phyloP scores from a whole-genome alignment of 2,329 filamentous ascomycete genomes.

The Colletotrichum lupini region DNA sequence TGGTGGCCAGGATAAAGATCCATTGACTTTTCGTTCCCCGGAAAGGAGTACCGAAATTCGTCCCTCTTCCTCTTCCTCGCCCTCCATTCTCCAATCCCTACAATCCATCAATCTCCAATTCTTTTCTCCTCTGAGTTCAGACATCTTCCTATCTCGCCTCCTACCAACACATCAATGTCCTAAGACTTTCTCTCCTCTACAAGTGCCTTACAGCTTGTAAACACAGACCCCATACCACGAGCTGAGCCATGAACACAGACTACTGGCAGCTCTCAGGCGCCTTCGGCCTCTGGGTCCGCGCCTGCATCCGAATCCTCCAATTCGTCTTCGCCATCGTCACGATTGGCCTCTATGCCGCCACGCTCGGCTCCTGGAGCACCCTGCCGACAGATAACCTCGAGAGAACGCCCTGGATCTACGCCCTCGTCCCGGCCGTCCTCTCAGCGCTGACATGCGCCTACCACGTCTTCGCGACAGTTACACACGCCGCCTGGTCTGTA shows the following conservation, averaged over 20 bases:
- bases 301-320: constrained; percentile 25
- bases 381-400: neutral
- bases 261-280: constrained; percentile 28
- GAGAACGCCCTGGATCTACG: constrained; percentile 22
- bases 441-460: constrained; percentile 22
- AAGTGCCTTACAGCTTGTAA: too few relatives aligned
- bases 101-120: neutral
- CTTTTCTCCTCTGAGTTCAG: neutral
- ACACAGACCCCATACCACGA: neutral
- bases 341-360: constrained; percentile 24
- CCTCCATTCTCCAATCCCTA: neutral
- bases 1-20: too few relatives aligned
- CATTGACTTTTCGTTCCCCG: too few relatives aligned
- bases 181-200: neutral
- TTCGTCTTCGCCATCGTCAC: constrained; percentile 28
- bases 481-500: constrained; percentile 25
- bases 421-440: constrained; percentile 20
- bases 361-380: constrained; percentile 16
- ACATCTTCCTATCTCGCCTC: neutral
- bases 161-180: neutral
- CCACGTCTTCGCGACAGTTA: constrained; percentile 24
- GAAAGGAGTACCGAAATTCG: neutral
- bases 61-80: neutral
- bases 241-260: constrained; percentile 13
- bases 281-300: constrained; percentile 23